Conservation (phyloP, 495 filamentous ascomycete species). For the Glutinoglossum americanum region DNA sequence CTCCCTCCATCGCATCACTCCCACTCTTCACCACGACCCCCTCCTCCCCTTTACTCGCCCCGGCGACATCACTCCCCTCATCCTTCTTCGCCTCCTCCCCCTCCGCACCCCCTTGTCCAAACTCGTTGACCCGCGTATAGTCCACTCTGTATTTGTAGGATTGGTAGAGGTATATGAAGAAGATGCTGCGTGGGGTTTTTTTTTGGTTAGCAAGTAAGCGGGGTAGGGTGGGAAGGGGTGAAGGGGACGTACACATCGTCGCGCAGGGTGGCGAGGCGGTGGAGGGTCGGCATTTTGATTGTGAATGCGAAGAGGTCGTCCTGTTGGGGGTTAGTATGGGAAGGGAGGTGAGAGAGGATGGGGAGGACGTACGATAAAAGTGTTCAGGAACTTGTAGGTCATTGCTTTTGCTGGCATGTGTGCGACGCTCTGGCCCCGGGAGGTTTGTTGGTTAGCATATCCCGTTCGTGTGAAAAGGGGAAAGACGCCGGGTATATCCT, state of each 20-base stretch:
- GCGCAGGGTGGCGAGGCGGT: conserved; percentile 79
- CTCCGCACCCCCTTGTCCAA: conserved; percentile 84
- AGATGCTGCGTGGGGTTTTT: conserved; percentile 32
- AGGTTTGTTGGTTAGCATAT: neutral
- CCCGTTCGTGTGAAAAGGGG: neutral
- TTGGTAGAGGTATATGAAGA: conserved; percentile 97
- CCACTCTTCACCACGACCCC: neutral
- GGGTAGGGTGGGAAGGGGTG: neutral
- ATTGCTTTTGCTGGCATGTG: conserved; percentile 94
- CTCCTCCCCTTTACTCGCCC: too few species aligned
- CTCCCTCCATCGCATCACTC: neutral
- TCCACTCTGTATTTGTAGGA: conserved; percentile 83
- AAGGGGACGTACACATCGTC: conserved; percentile 48
- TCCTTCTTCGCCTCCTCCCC: neutral
- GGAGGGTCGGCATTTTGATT: conserved; percentile 95
- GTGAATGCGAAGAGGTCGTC: conserved; percentile 91
- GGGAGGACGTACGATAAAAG: conserved; percentile 18
- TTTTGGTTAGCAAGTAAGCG: too few species aligned
- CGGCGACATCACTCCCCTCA: neutral
- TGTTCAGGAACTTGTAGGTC: conserved; percentile 91
- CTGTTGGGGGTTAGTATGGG: conserved; percentile 12
- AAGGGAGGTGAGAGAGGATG: conserved; percentile 16
- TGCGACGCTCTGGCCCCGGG: conserved; percentile 68
- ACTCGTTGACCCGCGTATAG: conserved; percentile 85
- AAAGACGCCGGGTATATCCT: conserved; percentile 4